Evolutionary conservation across 2,329 filamentous ascomycete species (phyloP).

Genomic region (Xylaria sp.): DNA sequence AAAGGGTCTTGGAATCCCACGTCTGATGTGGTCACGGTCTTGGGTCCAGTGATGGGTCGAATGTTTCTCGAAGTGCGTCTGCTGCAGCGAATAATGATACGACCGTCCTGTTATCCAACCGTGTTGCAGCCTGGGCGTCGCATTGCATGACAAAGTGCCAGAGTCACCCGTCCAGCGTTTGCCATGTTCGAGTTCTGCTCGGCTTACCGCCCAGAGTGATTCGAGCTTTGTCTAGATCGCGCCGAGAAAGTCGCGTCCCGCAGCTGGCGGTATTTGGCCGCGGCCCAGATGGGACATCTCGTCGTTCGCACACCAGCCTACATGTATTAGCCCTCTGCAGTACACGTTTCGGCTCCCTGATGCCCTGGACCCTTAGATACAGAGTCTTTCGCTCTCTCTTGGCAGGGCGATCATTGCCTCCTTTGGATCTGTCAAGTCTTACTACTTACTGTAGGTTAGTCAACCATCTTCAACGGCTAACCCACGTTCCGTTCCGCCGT

Average conservation of each 20-base stretch:
- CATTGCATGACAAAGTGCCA: constrained; percentile 22
- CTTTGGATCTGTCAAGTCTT: neutral
- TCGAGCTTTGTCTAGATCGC: neutral
- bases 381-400: neutral
- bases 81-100: neutral
- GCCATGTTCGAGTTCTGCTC: neutral
- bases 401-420: neutral
- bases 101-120: constrained; percentile 18
- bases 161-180: neutral
- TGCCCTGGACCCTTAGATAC: constrained; percentile 1
- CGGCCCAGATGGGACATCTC: neutral
- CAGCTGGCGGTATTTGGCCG: neutral
- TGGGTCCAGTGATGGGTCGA: constrained; percentile 6
- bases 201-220: neutral
- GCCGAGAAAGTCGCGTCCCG: constrained; percentile 12
- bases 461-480: neutral
- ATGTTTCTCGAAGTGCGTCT: constrained; percentile 14
- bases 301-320: neutral
- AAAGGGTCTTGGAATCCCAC: neutral
- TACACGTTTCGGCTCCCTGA: constrained; percentile 20
- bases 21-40: constrained; percentile 20
- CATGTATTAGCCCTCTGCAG: constrained; percentile 12
- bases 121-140: constrained; percentile 9
- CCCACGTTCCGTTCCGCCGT: neutral
- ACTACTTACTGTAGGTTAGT: neutral